A percentile compares a stretch with the other conserved stretches of the same genome.
Evolutionary conservation across 2,329 filamentous ascomycete species (phyloP).

Genomic region (Penicillium sp.): DNA sequence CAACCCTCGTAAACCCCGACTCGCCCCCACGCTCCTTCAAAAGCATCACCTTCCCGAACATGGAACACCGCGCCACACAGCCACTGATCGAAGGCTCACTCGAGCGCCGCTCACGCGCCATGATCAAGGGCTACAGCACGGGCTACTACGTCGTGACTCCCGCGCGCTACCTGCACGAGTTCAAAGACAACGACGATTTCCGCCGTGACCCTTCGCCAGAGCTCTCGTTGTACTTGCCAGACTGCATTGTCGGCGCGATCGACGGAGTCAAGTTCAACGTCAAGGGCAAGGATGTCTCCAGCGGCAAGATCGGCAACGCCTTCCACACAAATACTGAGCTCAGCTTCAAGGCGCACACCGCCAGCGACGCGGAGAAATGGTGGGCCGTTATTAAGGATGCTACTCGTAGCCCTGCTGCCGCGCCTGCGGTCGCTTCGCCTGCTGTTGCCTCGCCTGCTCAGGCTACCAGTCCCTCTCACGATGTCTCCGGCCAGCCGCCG

Average conservation of each 20-base stretch:
- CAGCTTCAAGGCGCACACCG: constrained; percentile 80
- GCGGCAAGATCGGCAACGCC: constrained; percentile 73
- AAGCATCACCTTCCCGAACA: constrained; percentile 80
- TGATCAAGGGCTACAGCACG: constrained; percentile 73
- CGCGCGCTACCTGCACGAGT: constrained; percentile 88
- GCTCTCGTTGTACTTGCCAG: constrained; percentile 85
- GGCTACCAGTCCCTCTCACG: constrained; percentile 13
- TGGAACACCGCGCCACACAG: constrained; percentile 75
- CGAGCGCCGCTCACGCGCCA: constrained; percentile 86
- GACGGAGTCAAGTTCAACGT: constrained; percentile 85
- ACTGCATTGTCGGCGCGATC: constrained; percentile 72
- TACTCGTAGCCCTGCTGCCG: constrained; percentile 16
- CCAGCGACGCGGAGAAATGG: constrained; percentile 81
- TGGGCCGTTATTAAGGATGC: constrained; percentile 64
- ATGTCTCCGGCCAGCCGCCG: constrained; percentile 21
- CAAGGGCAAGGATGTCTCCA: constrained; percentile 89
- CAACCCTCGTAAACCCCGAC: constrained; percentile 74
- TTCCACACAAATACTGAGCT: constrained; percentile 78
- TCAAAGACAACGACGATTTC: constrained; percentile 83
- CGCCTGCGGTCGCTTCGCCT: constrained; percentile 2
- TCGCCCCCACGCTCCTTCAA: constrained; percentile 71
- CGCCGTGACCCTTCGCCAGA: constrained; percentile 65
- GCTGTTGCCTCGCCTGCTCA: constrained; percentile 14
- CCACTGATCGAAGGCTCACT: constrained; percentile 83
- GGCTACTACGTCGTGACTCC: constrained; percentile 90